These are phyloP conservation scores for Trebouxia sp. DNA, from an alignment of 139 green algal genomes.

Conservation along the genomic window DNA sequence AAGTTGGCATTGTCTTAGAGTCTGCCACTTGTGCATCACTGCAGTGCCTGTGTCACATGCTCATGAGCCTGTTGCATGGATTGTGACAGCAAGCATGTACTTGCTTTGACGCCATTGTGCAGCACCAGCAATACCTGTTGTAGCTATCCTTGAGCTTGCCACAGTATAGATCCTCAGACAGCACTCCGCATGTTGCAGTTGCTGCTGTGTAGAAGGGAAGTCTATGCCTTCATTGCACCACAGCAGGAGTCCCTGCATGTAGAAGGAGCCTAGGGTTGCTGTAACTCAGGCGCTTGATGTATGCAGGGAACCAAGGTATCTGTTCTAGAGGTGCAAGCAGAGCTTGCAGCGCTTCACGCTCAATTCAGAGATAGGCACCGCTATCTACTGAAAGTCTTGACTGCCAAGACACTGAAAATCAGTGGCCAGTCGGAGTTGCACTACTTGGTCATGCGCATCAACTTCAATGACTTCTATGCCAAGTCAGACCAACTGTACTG, in stretches of 20 bases:
- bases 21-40: background rate
- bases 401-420: constrained; percentile 35
- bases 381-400: constrained; percentile 33
- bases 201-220: too few species aligned
- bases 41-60: too few species aligned
- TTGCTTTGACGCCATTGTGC: too few species aligned
- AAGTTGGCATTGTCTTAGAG: too few species aligned
- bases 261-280: too few species aligned
- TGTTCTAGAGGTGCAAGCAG: background rate
- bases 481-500: background rate
- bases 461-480: constrained; percentile 32
- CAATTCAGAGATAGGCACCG: constrained; percentile 28
- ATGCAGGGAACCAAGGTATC: background rate
- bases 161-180: too few species aligned
- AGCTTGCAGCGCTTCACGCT: constrained; percentile 8
- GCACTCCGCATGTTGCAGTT: too few species aligned
- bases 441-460: constrained; percentile 22
- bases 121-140: too few species aligned
- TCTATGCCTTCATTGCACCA: too few species aligned
- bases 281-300: background rate
- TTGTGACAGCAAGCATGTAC: background rate
- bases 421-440: constrained; percentile 29
- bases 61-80: too few species aligned
- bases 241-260: too few species aligned
- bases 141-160: too few species aligned